phyloP scores from a whole-genome alignment of 2,329 filamentous ascomycete genomes.

The Nakataea oryzae region DNA sequence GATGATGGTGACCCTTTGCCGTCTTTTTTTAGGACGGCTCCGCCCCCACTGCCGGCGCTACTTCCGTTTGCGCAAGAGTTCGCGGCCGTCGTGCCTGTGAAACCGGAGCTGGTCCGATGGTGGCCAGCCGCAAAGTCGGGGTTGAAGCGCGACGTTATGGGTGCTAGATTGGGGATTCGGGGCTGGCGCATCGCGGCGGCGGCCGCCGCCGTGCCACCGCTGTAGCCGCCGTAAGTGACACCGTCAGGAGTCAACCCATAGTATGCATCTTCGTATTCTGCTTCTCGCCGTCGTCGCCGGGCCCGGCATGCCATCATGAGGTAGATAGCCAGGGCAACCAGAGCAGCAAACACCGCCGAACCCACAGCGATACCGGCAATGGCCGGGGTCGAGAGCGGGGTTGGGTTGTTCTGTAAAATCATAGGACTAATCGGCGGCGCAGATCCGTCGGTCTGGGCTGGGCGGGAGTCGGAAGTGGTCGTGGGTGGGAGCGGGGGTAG shows the following conservation, averaged over 20 bases:
- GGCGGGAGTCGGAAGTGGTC: background rate
- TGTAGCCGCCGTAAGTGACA: constrained; percentile 12
- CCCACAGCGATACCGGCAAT: constrained; percentile 13
- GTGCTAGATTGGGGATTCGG: background rate
- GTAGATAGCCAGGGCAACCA: constrained; percentile 3
- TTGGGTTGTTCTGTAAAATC: background rate
- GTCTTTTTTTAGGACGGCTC: background rate
- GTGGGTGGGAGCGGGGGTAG: background rate
- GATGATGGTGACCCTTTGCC: background rate
- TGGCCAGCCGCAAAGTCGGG: constrained; percentile 1
- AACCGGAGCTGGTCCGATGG: constrained; percentile 8
- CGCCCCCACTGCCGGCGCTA: background rate
- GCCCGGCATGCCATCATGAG: constrained; percentile 3
- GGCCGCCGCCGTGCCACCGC: background rate
- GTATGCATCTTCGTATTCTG: constrained; percentile 21
- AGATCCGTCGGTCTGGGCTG: constrained; percentile 1
- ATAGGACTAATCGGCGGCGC: background rate
- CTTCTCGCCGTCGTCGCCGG: background rate
- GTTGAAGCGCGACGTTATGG: background rate
- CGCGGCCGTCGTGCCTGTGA: constrained; percentile 4
- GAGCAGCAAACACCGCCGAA: constrained; percentile 4
- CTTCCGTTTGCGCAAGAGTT: background rate
- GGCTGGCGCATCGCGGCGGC: background rate
- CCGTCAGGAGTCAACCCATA: constrained; percentile 22
- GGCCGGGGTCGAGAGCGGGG: constrained; percentile 6